phyloP scores from a whole-genome alignment of 2,329 filamentous ascomycete species.

The Pseudogymnoascus sp. region DNA sequence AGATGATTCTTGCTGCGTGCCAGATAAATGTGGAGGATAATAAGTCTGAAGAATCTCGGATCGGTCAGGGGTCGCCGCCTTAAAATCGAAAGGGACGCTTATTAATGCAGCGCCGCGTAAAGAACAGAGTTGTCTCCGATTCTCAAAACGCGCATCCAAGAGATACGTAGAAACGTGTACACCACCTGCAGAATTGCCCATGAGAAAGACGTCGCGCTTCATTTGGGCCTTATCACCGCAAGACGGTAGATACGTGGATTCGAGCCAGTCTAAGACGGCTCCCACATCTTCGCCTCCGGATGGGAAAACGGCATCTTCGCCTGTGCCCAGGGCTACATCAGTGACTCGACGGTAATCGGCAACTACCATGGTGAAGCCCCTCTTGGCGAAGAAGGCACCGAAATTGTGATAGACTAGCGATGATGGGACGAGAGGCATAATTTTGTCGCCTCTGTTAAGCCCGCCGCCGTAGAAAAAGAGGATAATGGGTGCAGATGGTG shows the following conservation, averaged over 20 bases:
- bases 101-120: constrained; percentile 24
- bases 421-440: constrained; percentile 16
- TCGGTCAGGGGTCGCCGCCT: neutral
- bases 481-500: constrained; percentile 23
- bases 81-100: constrained; percentile 25
- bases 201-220: constrained; percentile 24
- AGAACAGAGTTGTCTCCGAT: constrained; percentile 17
- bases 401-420: constrained; percentile 27
- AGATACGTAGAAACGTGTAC: constrained; percentile 28
- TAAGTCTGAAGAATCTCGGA: constrained; percentile 15
- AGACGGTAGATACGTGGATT: constrained; percentile 12
- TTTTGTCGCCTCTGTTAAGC: constrained; percentile 25
- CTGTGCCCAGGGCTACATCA: constrained; percentile 13
- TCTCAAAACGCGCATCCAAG: constrained; percentile 21
- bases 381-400: constrained; percentile 26
- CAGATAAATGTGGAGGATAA: neutral
- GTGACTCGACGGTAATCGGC: constrained; percentile 28
- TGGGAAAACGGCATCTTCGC: constrained; percentile 23
- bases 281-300: constrained; percentile 28
- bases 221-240: neutral
- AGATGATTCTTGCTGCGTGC: neutral
- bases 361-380: constrained; percentile 24
- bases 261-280: constrained; percentile 22
- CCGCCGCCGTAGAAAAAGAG: constrained; percentile 30
- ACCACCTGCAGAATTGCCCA: constrained; percentile 30